These are phyloP conservation scores for Knoxdaviesia proteae DNA, from an alignment of 2,329 filamentous ascomycete genomes.

Conservation along the genomic window DNA sequence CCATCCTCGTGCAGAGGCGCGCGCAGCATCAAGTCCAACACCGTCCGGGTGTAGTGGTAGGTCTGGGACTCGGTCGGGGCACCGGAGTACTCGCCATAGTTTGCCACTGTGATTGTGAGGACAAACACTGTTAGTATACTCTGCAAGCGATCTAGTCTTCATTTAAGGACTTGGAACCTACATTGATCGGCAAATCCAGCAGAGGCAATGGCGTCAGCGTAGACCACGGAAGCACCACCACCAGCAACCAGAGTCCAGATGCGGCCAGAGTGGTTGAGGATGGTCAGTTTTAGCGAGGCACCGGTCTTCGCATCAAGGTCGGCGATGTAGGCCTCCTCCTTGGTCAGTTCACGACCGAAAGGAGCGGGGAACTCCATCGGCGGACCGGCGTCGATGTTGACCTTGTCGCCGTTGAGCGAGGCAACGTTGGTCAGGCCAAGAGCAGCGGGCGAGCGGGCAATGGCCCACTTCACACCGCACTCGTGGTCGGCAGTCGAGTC, in stretches of 20 bases:
- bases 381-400: constrained; percentile 87
- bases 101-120: constrained; percentile 36
- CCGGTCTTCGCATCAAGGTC: constrained; percentile 98
- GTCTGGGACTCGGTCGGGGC: constrained; percentile 97
- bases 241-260: constrained; percentile 97
- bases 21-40: constrained; percentile 92
- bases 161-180: constrained; percentile 1
- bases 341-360: constrained; percentile 93
- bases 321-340: constrained; percentile 97
- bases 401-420: constrained; percentile 44
- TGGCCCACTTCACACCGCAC: constrained; percentile 96
- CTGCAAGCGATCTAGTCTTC: neutral
- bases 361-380: constrained; percentile 98
- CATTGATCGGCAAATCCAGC: constrained; percentile 80
- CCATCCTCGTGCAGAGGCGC: constrained; percentile 68
- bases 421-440: constrained; percentile 58
- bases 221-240: constrained; percentile 98
- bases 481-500: constrained; percentile 99
- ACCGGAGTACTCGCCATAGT: constrained; percentile 99
- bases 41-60: constrained; percentile 94
- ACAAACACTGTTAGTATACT: neutral
- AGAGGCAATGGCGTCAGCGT: constrained; percentile 95
- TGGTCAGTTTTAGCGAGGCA: constrained; percentile 93
- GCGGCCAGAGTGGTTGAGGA: constrained; percentile 76
- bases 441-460: constrained; percentile 76